A percentile compares a stretch with the other conserved stretches of the same genome.
These are phyloP conservation scores for Beauveria sp. DNA, from an alignment of 2,329 filamentous ascomycete species.

Conservation along the genomic window DNA sequence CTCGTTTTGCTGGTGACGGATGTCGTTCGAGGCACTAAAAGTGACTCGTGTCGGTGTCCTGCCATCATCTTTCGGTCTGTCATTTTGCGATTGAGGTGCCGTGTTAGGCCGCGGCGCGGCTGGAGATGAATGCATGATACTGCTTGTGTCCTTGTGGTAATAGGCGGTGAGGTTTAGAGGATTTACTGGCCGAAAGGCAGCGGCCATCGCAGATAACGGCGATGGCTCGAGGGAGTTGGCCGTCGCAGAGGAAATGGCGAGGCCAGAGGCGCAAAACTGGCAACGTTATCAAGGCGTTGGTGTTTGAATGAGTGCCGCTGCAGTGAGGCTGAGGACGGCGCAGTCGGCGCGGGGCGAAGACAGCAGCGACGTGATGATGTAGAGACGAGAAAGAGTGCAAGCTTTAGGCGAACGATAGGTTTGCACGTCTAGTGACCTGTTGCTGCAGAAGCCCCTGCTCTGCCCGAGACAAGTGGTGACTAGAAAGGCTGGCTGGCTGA, in stretches of 20 bases:
- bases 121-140: constrained; percentile 30
- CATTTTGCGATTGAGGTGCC: constrained; percentile 23
- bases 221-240: background rate
- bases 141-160: constrained; percentile 18
- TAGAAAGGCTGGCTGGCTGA: background rate
- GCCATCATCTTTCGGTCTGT: constrained; percentile 34
- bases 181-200: constrained; percentile 42
- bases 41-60: constrained; percentile 57
- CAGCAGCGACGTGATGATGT: constrained; percentile 2
- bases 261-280: background rate
- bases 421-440: background rate
- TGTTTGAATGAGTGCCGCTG: background rate
- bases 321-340: constrained; percentile 2
- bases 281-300: background rate
- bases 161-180: constrained; percentile 24
- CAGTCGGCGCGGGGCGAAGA: constrained; percentile 3
- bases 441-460: background rate
- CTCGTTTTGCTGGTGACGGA: constrained; percentile 36
- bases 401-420: background rate
- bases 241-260: background rate
- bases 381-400: background rate
- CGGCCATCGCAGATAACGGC: constrained; percentile 31
- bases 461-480: constrained; percentile 4
- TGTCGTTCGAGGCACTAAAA: constrained; percentile 36
- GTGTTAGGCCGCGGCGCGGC: constrained; percentile 29